Base-by-base conservation (phyloP, 805 yeast species). In the Jamesozyma jinghongensis region DNA sequence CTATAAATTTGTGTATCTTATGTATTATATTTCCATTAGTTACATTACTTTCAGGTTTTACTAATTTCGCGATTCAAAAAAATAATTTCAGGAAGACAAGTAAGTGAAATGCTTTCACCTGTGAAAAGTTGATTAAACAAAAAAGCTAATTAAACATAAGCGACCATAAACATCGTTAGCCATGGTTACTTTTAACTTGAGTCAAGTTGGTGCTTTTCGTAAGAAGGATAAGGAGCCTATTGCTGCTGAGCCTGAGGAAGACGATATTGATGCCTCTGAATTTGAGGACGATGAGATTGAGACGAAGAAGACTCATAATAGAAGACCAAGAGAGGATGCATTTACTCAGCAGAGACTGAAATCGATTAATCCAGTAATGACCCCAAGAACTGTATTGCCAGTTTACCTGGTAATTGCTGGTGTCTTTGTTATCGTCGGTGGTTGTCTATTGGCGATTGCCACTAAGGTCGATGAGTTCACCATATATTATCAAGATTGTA, bases 391-490 rank as follows among this genome's bases (percentile, higher is more conserved):
- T 22, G 94, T 90, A 38, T 73, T 90, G 39, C 95, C 96, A 6
- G 66, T 90, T 42, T 75, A 88, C 50, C 65, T 87, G 34, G 44
- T 77, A 12, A 67, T 88, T 34, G 86, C 94, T 1, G 70, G 81
- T n/a, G 70, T 92, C 12, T 83, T 87, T 58, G 85, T 90, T 11
- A 94, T 95, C 13, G 74, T 92, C 41, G 98, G 98, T 18, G 86
- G 87, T 17, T 88, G 82, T 34, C 74, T 92, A 49, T 61, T 87
- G 19, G 74, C 75, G 44, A 81, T 90, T 12, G 72, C 87, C 3
- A 69, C 76, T 54, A 71, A 73, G 47, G 86, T 87, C 6, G 82
- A 88, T 58, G 79, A 81, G 45, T 40, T 92, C 27, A 70, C 71
- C 31, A 69, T 92, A 27, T 82, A 86, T 52, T 90, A 90, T 57